Conservation (phyloP, 1,284 basidiomycete species). For the Leccinum discolor region DNA sequence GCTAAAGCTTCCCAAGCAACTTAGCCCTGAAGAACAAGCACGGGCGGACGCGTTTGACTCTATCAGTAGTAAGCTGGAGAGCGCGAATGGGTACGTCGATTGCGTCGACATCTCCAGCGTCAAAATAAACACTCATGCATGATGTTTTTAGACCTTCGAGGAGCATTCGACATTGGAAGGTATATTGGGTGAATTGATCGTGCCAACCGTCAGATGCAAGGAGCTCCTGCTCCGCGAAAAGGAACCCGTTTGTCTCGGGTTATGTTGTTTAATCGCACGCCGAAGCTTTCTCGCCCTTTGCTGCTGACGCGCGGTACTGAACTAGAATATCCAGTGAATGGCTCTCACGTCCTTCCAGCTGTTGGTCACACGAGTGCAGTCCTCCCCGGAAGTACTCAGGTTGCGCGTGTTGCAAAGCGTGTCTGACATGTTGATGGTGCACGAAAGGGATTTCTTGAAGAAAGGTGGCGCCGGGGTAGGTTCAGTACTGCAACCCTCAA, state of each 20-base stretch:
- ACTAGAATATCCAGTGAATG: neutral
- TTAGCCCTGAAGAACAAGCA: too few species aligned
- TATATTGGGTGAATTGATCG: constrained; percentile 86
- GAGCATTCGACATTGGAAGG: constrained; percentile 95
- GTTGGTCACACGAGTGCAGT: constrained; percentile 47
- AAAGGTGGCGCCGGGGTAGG: constrained; percentile 52
- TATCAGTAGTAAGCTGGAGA: constrained; percentile 91
- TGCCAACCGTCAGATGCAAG: constrained; percentile 89
- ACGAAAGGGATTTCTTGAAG: constrained; percentile 78
- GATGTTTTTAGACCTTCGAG: constrained; percentile 68
- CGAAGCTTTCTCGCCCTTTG: constrained; percentile 33
- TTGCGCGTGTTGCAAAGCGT: constrained; percentile 84
- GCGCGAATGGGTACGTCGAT: constrained; percentile 76
- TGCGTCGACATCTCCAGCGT: neutral
- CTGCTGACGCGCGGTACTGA: neutral
- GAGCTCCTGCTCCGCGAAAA: constrained; percentile 84
- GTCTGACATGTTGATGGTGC: constrained; percentile 91
- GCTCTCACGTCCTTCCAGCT: too few species aligned
- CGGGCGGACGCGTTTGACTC: constrained; percentile 25
- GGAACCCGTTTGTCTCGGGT: constrained; percentile 83
- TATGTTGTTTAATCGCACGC: constrained; percentile 91
- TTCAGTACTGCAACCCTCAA: neutral
- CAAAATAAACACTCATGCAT: neutral
- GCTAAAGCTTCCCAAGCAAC: too few species aligned
- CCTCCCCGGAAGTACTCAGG: constrained; percentile 78